Percentiles rank a stretch among this genome's conserved stretches.
phyloP scores from a whole-genome alignment of 768 basidiomycete genomes.

The Rhizopogon sp. region DNA sequence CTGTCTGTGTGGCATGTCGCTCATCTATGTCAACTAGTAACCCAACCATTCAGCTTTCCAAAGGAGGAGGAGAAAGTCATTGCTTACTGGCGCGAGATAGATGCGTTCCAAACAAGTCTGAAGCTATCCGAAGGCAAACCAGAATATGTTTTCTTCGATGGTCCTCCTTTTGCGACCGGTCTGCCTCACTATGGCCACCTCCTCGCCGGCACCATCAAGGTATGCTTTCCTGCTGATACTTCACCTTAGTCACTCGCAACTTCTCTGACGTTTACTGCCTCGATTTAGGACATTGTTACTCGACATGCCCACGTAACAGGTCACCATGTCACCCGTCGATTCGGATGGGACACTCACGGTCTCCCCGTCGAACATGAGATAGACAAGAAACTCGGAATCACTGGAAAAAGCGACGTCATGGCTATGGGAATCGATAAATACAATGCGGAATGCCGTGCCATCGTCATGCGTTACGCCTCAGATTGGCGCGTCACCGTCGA shows the following conservation, averaged over 20 bases:
- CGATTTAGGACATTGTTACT: conserved; percentile 89
- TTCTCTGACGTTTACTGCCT: background rate
- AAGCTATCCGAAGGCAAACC: conserved; percentile 90
- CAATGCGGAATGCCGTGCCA: conserved; percentile 93
- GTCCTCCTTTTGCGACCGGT: conserved; percentile 96
- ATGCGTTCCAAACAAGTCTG: conserved; percentile 93
- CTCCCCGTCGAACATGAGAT: conserved; percentile 99
- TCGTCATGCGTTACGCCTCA: conserved; percentile 94
- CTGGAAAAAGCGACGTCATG: conserved; percentile 89
- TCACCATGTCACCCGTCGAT: conserved; percentile 86
- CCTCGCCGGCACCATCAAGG: conserved; percentile 91
- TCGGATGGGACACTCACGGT: conserved; percentile 99
- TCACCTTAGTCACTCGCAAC: conserved; percentile 1
- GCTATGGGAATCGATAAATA: conserved; percentile 95
- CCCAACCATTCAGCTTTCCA: conserved; percentile 75
- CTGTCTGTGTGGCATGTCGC: background rate
- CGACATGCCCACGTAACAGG: conserved; percentile 93
- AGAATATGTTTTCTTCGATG: conserved; percentile 94
- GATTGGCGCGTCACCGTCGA: conserved; percentile 96
- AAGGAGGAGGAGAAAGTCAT: conserved; percentile 90
- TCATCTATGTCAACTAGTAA: conserved; percentile 41
- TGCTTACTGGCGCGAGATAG: conserved; percentile 91
- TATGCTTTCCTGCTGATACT: conserved; percentile 25
- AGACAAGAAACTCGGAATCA: conserved; percentile 93
- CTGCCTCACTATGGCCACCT: conserved; percentile 95